phyloP scores from a whole-genome alignment of 2,329 filamentous ascomycete genomes.

The Colletotrichum incanum region DNA sequence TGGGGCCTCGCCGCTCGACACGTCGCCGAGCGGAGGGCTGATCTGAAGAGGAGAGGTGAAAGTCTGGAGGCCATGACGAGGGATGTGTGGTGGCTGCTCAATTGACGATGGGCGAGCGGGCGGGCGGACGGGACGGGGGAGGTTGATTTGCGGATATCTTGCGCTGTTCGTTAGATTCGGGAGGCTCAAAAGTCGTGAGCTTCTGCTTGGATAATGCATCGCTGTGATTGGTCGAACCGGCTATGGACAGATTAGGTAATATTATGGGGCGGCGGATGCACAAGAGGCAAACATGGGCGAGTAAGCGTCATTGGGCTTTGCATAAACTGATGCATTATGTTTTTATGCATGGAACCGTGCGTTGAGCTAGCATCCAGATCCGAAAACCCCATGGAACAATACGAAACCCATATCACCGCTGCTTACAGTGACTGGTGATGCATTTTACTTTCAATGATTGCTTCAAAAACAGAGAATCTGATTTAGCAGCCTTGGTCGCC shows the following conservation, averaged over 20 bases:
- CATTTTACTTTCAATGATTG: background rate
- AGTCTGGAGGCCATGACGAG: constrained; percentile 86
- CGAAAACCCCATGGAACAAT: background rate
- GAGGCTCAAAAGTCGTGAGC: constrained; percentile 46
- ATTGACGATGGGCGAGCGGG: constrained; percentile 45
- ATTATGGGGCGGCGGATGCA: constrained; percentile 28
- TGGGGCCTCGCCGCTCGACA: constrained; percentile 74
- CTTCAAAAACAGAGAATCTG: background rate
- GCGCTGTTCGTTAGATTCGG: constrained; percentile 39
- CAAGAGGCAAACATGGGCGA: constrained; percentile 42
- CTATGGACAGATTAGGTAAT: constrained; percentile 19
- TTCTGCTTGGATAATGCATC: constrained; percentile 44
- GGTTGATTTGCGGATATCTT: constrained; percentile 19
- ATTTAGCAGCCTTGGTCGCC: background rate
- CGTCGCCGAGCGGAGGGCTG: constrained; percentile 75
- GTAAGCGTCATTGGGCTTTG: constrained; percentile 21
- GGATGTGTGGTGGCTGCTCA: constrained; percentile 47
- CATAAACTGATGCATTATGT: constrained; percentile 1
- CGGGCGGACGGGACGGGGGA: constrained; percentile 28
- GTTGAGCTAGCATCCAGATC: background rate
- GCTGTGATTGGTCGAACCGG: constrained; percentile 38
- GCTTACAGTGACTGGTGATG: background rate
- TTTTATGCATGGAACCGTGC: background rate
- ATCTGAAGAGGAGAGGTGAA: constrained; percentile 80
- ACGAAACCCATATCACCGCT: background rate